phyloP scores from a whole-genome alignment of 1,139 yeast genomes.

The Blastobotrys buckinghamii region DNA sequence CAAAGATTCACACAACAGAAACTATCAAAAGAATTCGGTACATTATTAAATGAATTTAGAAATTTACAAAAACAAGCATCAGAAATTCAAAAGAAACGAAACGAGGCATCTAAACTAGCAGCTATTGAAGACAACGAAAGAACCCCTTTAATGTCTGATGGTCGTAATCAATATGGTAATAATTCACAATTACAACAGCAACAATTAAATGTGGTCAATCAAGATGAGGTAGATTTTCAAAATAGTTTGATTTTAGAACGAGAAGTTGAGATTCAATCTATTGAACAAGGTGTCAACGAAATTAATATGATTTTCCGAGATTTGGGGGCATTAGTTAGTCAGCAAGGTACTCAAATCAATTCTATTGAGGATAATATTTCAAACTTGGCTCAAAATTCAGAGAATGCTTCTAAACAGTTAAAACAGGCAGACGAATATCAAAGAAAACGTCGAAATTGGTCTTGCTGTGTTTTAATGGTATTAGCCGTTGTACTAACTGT shows the following conservation, averaged over 20 bases:
- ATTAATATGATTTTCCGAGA: constrained; percentile 82
- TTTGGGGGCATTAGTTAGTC: constrained; percentile 65
- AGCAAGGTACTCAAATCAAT: constrained; percentile 81
- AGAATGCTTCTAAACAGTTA: constrained; percentile 65
- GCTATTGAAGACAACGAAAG: constrained; percentile 29
- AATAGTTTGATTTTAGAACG: constrained; percentile 63
- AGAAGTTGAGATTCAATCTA: constrained; percentile 62
- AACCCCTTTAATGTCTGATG: constrained; percentile 25
- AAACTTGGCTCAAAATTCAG: constrained; percentile 59
- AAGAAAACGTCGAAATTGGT: constrained; percentile 62
- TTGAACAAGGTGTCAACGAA: constrained; percentile 73
- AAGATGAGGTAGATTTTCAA: constrained; percentile 74
- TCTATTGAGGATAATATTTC: constrained; percentile 74
- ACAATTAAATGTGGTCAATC: constrained; percentile 38
- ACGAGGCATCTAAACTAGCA: constrained; percentile 11
- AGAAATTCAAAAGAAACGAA: constrained; percentile 20
- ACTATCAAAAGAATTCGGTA: constrained; percentile 39
- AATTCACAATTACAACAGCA: constrained; percentile 35
- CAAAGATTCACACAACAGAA: constrained; percentile 37
- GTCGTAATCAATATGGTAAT: constrained; percentile 31
- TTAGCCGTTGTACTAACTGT: constrained; percentile 42
- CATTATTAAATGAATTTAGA: constrained; percentile 37
- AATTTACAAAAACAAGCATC: constrained; percentile 32
- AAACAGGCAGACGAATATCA: constrained; percentile 72
- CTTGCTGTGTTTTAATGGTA: constrained; percentile 53